Evolutionary conservation across 352 stramenopile genomes (phyloP).

Genomic region (Ophiocytium majus): DNA sequence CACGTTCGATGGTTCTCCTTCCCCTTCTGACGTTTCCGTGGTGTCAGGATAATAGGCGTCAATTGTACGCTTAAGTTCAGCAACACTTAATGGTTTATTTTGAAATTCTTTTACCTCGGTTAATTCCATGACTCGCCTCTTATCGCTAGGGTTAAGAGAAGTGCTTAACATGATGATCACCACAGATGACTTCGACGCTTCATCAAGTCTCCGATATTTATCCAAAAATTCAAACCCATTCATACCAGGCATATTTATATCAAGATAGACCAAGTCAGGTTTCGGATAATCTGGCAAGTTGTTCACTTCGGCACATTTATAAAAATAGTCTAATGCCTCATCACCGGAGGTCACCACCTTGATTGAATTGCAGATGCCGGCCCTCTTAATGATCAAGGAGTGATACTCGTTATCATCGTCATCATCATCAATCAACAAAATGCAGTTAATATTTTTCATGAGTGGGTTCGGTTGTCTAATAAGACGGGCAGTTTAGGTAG

Average conservation of each 20-base stretch:
- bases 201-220: neutral
- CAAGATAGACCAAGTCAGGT: neutral
- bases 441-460: neutral
- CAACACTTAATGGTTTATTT: no score
- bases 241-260: conserved; percentile 8
- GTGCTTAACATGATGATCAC: neutral
- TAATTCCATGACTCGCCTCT: neutral
- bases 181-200: neutral
- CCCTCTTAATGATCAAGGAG: neutral
- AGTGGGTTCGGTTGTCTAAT: neutral
- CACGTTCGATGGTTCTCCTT: no score
- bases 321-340: neutral
- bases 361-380: neutral
- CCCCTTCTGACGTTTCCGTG: no score
- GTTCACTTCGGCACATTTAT: neutral
- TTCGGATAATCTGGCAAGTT: neutral
- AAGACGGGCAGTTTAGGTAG: no score
- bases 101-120: no score
- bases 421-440: conserved; percentile 7
- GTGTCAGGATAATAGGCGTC: no score
- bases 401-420: neutral
- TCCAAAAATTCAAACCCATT: conserved; percentile 8
- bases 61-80: no score
- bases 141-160: neutral
- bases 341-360: neutral